phyloP scores from a whole-genome alignment of 257 asterid species.

The Solanum verrucosum region DNA sequence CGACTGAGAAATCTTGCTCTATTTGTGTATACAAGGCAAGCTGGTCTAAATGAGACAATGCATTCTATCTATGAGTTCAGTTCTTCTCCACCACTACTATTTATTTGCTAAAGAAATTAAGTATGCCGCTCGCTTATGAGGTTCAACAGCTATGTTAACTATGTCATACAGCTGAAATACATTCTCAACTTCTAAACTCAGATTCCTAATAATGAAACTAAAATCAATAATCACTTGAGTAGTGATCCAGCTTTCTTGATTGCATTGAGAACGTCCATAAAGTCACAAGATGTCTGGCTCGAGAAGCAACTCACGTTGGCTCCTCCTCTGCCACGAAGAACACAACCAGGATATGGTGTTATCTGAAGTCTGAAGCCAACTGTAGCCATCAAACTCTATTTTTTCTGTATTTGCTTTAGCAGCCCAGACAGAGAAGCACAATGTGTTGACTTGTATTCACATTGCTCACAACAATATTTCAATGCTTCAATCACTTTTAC shows the following conservation, averaged over 20 bases:
- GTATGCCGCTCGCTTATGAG: neutral
- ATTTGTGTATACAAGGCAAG: neutral
- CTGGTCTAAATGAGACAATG: neutral
- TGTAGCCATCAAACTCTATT: neutral
- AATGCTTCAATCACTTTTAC: constrained; percentile 62
- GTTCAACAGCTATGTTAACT: neutral
- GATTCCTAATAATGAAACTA: neutral
- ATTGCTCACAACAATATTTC: constrained; percentile 78
- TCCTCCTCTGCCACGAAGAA: neutral
- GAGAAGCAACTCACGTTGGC: neutral
- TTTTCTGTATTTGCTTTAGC: constrained; percentile 70
- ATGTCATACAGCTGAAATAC: neutral
- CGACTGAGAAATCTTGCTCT: neutral
- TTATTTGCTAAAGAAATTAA: neutral
- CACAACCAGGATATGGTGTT: neutral
- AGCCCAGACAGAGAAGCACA: constrained; percentile 81
- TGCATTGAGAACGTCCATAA: neutral
- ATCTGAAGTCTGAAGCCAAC: neutral
- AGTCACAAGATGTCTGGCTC: neutral
- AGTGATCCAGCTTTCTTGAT: neutral
- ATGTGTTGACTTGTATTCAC: constrained; percentile 80
- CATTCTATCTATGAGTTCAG: neutral
- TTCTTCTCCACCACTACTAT: neutral
- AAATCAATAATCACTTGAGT: neutral
- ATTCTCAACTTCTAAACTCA: neutral